A percentile compares a stretch with the other conserved stretches of the same genome.
phyloP scores from a whole-genome alignment of 495 filamentous ascomycete genomes.

The Letharia lupina region DNA sequence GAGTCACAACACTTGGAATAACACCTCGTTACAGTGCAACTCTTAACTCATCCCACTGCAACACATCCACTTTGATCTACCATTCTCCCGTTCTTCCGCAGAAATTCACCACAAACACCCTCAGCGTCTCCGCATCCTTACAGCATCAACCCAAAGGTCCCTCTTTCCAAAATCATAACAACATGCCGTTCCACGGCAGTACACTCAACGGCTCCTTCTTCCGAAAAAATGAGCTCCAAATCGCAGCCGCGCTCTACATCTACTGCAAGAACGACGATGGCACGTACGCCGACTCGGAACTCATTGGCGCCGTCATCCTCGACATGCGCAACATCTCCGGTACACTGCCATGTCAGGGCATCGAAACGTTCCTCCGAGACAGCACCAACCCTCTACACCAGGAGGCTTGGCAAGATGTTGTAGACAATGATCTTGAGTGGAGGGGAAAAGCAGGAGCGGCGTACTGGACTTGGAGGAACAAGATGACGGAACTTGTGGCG shows the following conservation, averaged over 20 bases:
- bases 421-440: background rate
- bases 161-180: background rate
- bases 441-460: background rate
- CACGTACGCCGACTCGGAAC: background rate
- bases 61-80: background rate
- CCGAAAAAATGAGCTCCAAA: background rate
- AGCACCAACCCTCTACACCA: background rate
- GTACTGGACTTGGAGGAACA: background rate
- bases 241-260: background rate
- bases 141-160: background rate
- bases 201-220: background rate
- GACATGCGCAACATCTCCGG: background rate
- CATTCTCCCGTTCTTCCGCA: background rate
- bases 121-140: background rate
- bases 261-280: background rate
- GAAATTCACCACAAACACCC: background rate
- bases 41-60: background rate
- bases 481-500: background rate
- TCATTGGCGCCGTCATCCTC: background rate
- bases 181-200: background rate
- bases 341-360: background rate
- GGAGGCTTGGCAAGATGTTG: background rate
- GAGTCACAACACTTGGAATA: background rate
- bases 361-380: background rate
- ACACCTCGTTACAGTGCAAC: background rate